phyloP scores from a whole-genome alignment of 2,329 filamentous ascomycete genomes.

The Venturia carpophila region DNA sequence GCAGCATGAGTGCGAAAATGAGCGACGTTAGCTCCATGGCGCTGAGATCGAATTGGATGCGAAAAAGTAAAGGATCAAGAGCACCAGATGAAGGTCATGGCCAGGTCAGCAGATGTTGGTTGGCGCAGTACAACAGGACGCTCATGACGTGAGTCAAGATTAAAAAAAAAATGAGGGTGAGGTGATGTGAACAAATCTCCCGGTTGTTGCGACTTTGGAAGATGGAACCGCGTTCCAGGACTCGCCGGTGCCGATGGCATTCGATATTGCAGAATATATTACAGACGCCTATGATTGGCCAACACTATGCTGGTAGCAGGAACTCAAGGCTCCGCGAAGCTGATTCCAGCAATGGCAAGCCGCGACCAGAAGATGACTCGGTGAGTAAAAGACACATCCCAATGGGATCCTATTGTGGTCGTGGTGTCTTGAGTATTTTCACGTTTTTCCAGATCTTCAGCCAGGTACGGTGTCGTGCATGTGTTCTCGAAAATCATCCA shows the following conservation, averaged over 20 bases:
- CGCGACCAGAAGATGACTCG: neutral
- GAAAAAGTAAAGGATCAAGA: neutral
- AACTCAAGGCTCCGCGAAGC: neutral
- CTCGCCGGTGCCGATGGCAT: constrained; percentile 2
- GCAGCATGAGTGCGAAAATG: neutral
- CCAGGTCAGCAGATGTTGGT: neutral
- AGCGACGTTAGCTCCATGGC: neutral
- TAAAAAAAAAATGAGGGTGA: neutral
- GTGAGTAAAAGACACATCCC: no score
- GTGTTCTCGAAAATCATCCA: neutral
- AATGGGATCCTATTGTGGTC: no score
- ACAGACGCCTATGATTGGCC: neutral
- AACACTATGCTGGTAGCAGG: neutral
- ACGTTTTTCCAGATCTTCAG: neutral
- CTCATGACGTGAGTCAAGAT: neutral
- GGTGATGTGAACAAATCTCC: neutral
- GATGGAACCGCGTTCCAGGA: neutral
- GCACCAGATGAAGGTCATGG: neutral
- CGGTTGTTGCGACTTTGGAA: neutral
- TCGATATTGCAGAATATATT: constrained; percentile 12
- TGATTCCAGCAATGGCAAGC: neutral
- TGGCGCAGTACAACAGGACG: neutral
- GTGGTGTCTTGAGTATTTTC: neutral
- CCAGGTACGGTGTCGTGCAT: neutral
- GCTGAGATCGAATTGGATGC: neutral